Base-by-base conservation (phyloP, 2,329 filamentous ascomycete species). In the Pseudocercospora ulei region DNA sequence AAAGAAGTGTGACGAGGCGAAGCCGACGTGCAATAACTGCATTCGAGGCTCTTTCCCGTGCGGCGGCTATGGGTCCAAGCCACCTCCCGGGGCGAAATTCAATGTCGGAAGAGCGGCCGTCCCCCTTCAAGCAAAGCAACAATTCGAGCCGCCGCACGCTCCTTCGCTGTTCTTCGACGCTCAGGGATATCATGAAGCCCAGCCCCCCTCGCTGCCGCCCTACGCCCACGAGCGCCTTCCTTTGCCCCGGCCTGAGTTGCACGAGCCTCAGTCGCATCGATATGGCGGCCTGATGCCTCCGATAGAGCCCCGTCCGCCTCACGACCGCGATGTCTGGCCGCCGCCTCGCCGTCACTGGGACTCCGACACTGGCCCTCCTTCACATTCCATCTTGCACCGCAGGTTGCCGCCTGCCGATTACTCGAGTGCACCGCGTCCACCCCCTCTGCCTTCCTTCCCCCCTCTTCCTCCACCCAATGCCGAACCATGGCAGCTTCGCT, bases 1-100 rank as follows among this genome's bases (percentile, higher is more conserved):
- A 72, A 96, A 96, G 76, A 96, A 96, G 65, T 96, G 90, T 58
- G 88, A 96, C 58, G 90, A 96, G 66, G 75, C 74, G 38, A 92
- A 93, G 61, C 90, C 90, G 16, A 78, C 85, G 62, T 96, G 90
- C 65, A 82, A 80, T 58, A 96, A 98, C 56, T 98, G 90, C 64
- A 71, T 82, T 39, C 81, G 85, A 45, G 88, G 90, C 28, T 84
- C 83, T 9, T 96, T 96, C 60, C 69, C 83, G 20, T 98, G 90
- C 60, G 81, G 84, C 52, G 90, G 90, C 35, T 98, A 98, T 63
- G 82, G 82, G 5, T 46, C 52, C 6, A 58, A 58, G 35, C 52
- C 54, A 23, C 44, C 47, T 8, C 46, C 39, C 6, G 46, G 46
- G 11, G 20, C 25, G 30, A 44, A 44, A 23, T 12, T 29, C 5